A percentile compares a stretch with the other conserved stretches of the same genome.
Evolutionary conservation across 805 yeast genomes (phyloP).

Genomic region (Aciculoconidium aculeatum): DNA sequence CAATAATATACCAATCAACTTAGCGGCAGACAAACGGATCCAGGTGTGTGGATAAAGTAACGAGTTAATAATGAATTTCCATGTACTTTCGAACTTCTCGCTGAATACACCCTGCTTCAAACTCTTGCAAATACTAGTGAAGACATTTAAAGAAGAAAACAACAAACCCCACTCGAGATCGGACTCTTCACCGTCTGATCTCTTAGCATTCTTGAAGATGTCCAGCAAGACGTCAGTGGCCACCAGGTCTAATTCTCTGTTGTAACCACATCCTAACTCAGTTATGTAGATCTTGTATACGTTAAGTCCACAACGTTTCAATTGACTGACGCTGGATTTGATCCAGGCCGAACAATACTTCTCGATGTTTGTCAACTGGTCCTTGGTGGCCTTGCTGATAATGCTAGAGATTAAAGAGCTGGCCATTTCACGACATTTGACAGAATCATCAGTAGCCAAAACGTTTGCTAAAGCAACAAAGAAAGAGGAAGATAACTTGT

Average conservation of each 20-base stretch:
- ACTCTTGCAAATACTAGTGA: conserved; percentile 37
- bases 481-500: conserved; percentile 64
- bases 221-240: conserved; percentile 20
- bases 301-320: conserved; percentile 69
- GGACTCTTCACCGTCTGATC: conserved; percentile 29
- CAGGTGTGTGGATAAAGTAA: conserved; percentile 86
- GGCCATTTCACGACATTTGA: conserved; percentile 83
- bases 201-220: conserved; percentile 25
- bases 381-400: conserved; percentile 41
- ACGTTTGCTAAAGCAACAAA: conserved; percentile 79
- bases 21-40: conserved; percentile 67
- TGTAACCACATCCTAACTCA: conserved; percentile 39
- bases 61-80: conserved; percentile 48
- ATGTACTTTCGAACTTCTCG: conserved; percentile 30
- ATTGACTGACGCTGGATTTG: conserved; percentile 40
- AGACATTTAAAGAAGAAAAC: conserved; percentile 56
- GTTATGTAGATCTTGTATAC: conserved; percentile 58
- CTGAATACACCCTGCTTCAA: conserved; percentile 25
- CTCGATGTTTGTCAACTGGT: conserved; percentile 31
- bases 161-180: conserved; percentile 72
- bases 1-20: conserved; percentile 52
- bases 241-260: conserved; percentile 34
- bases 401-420: conserved; percentile 51
- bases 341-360: conserved; percentile 58
- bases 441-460: conserved; percentile 68